Evolutionary conservation across 2,329 filamentous ascomycete genomes (phyloP), one percentile per base, ranked within the genome.

Genomic region (Neofusicoccum parvum): DNA sequence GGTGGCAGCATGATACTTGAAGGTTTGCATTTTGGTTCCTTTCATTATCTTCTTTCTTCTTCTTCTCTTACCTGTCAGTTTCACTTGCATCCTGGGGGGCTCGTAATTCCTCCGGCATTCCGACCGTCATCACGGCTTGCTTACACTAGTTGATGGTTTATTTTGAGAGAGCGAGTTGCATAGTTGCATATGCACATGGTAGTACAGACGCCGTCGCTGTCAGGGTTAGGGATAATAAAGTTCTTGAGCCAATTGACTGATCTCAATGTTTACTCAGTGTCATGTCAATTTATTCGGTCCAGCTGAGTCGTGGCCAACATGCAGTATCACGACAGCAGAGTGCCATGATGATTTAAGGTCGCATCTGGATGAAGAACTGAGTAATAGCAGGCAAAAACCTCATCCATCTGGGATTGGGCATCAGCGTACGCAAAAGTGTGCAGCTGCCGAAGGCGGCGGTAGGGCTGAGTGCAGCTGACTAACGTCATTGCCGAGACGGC

Each of bases 401-500:
- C 27, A 5, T 32, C 6, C 27, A 2, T 32, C 27, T 32, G 27
- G 27, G 27, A 32, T 32, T 32, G 27, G 27, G 27, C 27, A 7
- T 32, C 27, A 32, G 27, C 27, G 27, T 32, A 0, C 27, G 27
- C 0, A 32, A 32, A 32, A 32, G 27, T 5, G 27, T 32, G 27
- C 27, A 7, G 1, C 27, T 37, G 14, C n/a, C 3, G n/a, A 37
- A 20, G 11, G 17, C 5, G n/a, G 5, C 39, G 9, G 43, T 51
- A 63, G 63, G 43, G 63, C 63, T 65, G 51, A 58, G 37, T 5
- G 17, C 23, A 51, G 62, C 63, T 65, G 51, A 65, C 63, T 65
- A 65, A 65, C 63, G 63, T 65, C 63, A 65, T 65, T 56, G 50
- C 51, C 51, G 45, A 58, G 63, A 58, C 51, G 5, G 27, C 27